Percentiles rank a stretch among this genome's conserved stretches.
phyloP scores from a whole-genome alignment of 1,284 basidiomycete genomes.

The Cryptococcus jaspeensis region DNA sequence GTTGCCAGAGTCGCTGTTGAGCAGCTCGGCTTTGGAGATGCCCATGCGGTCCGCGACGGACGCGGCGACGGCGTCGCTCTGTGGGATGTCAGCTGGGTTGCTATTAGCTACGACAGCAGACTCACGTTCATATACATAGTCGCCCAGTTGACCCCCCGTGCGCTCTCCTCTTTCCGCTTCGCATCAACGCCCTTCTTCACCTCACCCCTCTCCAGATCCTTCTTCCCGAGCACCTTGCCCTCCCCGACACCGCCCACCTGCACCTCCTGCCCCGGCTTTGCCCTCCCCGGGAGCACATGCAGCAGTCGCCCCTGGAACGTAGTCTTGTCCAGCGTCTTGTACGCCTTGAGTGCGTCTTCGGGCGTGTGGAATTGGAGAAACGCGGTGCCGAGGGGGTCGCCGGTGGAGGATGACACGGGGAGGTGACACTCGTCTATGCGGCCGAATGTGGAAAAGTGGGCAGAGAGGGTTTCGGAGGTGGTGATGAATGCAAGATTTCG shows the following conservation, averaged over 20 bases:
- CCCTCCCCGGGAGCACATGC: slow-evolving; percentile 74
- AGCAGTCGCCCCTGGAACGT: slow-evolving; percentile 90
- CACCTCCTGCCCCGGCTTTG: slow-evolving; percentile 61
- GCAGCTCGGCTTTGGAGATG: slow-evolving; percentile 79
- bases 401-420: slow-evolving; percentile 67
- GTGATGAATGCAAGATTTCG: slow-evolving; percentile 88
- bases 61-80: slow-evolving; percentile 85
- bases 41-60: slow-evolving; percentile 79
- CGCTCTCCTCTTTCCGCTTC: slow-evolving; percentile 69
- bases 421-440: slow-evolving; percentile 78
- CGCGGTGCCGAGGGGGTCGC: slow-evolving; percentile 68
- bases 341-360: slow-evolving; percentile 70
- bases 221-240: slow-evolving; percentile 49
- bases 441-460: slow-evolving; percentile 71
- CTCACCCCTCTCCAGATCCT: slow-evolving; percentile 60
- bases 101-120: too few relatives aligned
- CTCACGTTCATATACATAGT: slow-evolving; percentile 96
- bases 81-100: slow-evolving; percentile 1
- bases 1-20: slow-evolving; percentile 58
- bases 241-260: slow-evolving; percentile 44
- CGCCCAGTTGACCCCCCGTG: slow-evolving; percentile 91
- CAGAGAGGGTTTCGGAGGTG: slow-evolving; percentile 67
- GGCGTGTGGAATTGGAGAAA: slow-evolving; percentile 75
- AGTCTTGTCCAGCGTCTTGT: slow-evolving; percentile 72
- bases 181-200: slow-evolving; percentile 63